Evolutionary conservation across 1,139 yeast species (phyloP).

Genomic region (Eremothecium gossypii): DNA sequence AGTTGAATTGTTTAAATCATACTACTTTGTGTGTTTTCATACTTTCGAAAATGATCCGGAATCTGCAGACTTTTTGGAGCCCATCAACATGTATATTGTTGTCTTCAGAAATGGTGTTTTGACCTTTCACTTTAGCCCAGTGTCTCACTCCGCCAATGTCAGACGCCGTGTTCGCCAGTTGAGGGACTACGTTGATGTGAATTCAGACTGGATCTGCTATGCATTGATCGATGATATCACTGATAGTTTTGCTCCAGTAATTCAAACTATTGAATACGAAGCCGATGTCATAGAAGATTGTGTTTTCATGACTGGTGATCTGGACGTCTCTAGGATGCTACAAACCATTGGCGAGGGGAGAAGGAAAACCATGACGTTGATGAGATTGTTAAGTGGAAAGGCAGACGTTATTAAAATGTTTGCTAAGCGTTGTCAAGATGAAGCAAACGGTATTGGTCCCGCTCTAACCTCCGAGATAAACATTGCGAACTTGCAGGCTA

Average conservation of each 20-base stretch:
- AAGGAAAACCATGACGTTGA: slow-evolving; percentile 81
- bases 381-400: slow-evolving; percentile 84
- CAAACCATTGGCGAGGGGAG: slow-evolving; percentile 81
- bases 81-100: slow-evolving; percentile 78
- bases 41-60: slow-evolving; percentile 70
- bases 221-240: slow-evolving; percentile 91
- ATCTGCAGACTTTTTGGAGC: slow-evolving; percentile 75
- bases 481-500: slow-evolving; percentile 27
- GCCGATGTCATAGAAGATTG: slow-evolving; percentile 90
- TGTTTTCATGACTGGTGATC: slow-evolving; percentile 52
- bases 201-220: slow-evolving; percentile 90
- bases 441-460: slow-evolving; percentile 31
- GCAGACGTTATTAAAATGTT: slow-evolving; percentile 97
- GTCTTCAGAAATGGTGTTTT: slow-evolving; percentile 79
- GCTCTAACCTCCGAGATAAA: slow-evolving; percentile 32
- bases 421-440: slow-evolving; percentile 89
- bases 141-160: slow-evolving; percentile 75
- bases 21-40: slow-evolving; percentile 81
- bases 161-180: slow-evolving; percentile 87
- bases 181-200: slow-evolving; percentile 76
- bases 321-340: slow-evolving; percentile 65
- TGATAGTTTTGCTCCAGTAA: slow-evolving; percentile 87
- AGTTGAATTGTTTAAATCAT: slow-evolving; percentile 82
- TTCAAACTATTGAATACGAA: slow-evolving; percentile 77
- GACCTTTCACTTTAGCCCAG: slow-evolving; percentile 79